Base-by-base conservation (phyloP, 2,329 filamentous ascomycete genomes). In the Akanthomyces uredinophilus region DNA sequence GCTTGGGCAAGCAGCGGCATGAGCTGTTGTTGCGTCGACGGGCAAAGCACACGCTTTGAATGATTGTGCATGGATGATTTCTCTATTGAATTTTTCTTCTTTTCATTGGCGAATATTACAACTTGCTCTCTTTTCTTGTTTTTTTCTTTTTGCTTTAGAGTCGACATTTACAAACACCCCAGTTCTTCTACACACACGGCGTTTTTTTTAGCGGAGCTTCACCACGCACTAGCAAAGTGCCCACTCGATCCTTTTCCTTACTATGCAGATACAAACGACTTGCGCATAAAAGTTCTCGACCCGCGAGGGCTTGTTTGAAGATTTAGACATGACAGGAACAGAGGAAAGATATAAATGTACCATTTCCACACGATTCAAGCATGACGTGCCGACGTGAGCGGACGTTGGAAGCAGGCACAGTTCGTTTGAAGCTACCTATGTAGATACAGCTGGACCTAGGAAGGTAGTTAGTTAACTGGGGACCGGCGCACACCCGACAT, bases 61-160 rank as follows among this genome's bases (percentile, higher is more conserved):
- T 27, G 47, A 39, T 16, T 22, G 35, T 43, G 5, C 24, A 58
- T 49, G 44, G 39, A 39, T 58, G 37, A 16, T 37, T 39, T 39
- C 47, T 50, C 5, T 29, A 16, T 32, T 32, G 18, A n/a, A 51
- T 5, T 43, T 29, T 44, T 51, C n/a, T 35, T 46, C 14, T 29
- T 32, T 22, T 32, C 18, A 44, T 47, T 39, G 46, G 46, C 56
- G 56, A 59, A 50, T 27, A 43, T 29, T 29, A 50, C 22, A 18
- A n/a, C 16, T 20, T 46, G 39, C 24, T 62, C 44, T 51, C n/a
- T 11, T 50, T 14, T 24, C 13, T 11, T 22, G 37, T 43, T 61
- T 50, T 14, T 24, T 7, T 11, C 18, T 37, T 43, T 61, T 60
- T 54, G 58, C 29, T 32, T 63, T 55, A 24, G 57, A 60, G 47